Base-by-base conservation (phyloP, 352 stramenopile genomes). In the Globisporangium lucens region DNA sequence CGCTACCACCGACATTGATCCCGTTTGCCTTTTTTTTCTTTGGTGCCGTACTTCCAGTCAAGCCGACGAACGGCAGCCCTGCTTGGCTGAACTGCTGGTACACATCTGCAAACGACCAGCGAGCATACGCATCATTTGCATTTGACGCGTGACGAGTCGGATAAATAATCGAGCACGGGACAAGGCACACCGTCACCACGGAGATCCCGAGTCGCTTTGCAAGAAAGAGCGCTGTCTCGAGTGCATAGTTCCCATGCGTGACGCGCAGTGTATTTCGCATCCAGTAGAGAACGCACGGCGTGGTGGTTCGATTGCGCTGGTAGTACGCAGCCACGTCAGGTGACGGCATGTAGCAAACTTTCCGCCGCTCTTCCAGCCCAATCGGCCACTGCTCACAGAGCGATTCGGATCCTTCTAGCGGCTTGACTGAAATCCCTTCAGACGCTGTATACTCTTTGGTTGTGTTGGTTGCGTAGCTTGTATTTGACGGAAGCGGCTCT, bases 241-340 rank as follows among this genome's bases (percentile, higher is more conserved):
- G 72, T 3, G 72, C 80, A 64, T 84, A 90, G 65, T 93, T 93
- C 9, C 78, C 78, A 20, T 90, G 77, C 53, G 65, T 69, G n/a
- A 88, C 75, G 3, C 85, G 85, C 61, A 85, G 55, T 1, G 78
- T 83, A 38, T 77, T 85, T 5, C 84, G 83, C 67, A 91, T 76
- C 85, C 85, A 93, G 66, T 93, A 93, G 9, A 93, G 63, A 33
- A 93, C 38, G n/a, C 65, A 58, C n/a, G 51, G 38, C 17, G 62
- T 61, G n/a, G 22, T 46, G 12, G 7, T 51, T 10, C 30, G 27
- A 6, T 63, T 58, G 49, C 68, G 47, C 56, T 71, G 15, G 49
- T 36, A 27, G 58, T 65, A n/a, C 24, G 51, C 47, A 20, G 65
- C 27, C 4, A 65, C 64, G 20, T 64, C 56, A 13, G 30, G 56